A percentile compares a stretch with the other conserved stretches of the same genome.
These are phyloP conservation scores for Trichoderma sp. DNA, from an alignment of 2,329 filamentous ascomycete genomes.

Conservation along the genomic window DNA sequence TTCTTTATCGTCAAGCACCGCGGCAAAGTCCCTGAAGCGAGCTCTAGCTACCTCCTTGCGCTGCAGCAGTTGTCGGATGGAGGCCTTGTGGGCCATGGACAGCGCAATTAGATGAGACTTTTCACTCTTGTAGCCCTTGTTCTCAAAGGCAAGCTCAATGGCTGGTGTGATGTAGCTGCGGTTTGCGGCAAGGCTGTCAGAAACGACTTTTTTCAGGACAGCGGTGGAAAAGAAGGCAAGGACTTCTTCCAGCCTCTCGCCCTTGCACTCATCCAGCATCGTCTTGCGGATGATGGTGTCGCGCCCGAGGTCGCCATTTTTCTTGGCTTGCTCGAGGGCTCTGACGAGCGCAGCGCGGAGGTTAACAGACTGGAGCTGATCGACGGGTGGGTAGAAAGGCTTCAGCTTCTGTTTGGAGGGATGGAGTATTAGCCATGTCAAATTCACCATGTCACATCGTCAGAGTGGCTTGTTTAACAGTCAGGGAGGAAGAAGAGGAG, in stretches of 20 bases:
- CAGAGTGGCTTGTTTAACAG: not conserved
- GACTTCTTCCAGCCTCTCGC: constrained; percentile 84
- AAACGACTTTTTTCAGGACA: constrained; percentile 69
- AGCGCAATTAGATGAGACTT: constrained; percentile 60
- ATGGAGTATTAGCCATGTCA: constrained; percentile 10
- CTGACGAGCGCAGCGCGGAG: constrained; percentile 80
- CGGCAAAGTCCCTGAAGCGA: constrained; percentile 61
- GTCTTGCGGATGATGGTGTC: constrained; percentile 84
- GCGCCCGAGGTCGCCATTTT: constrained; percentile 75
- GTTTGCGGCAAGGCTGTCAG: constrained; percentile 39
- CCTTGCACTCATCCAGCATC: constrained; percentile 95
- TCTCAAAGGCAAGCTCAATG: constrained; percentile 55
- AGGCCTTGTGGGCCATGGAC: constrained; percentile 68
- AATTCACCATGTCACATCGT: not conserved
- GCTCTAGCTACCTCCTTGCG: constrained; percentile 57
- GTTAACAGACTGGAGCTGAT: constrained; percentile 87
- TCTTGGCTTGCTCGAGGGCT: constrained; percentile 80
- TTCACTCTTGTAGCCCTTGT: constrained; percentile 54
- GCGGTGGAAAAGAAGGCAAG: constrained; percentile 79
- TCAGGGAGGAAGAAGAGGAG: not conserved
- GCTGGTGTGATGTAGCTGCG: constrained; percentile 47
- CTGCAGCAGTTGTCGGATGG: constrained; percentile 57
- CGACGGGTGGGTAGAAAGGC: constrained; percentile 85
- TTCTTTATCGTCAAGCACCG: constrained; percentile 62
- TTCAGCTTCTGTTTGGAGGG: constrained; percentile 70